Conservation (phyloP, 352 stramenopile genomes). For the Lagenidium giganteum region DNA sequence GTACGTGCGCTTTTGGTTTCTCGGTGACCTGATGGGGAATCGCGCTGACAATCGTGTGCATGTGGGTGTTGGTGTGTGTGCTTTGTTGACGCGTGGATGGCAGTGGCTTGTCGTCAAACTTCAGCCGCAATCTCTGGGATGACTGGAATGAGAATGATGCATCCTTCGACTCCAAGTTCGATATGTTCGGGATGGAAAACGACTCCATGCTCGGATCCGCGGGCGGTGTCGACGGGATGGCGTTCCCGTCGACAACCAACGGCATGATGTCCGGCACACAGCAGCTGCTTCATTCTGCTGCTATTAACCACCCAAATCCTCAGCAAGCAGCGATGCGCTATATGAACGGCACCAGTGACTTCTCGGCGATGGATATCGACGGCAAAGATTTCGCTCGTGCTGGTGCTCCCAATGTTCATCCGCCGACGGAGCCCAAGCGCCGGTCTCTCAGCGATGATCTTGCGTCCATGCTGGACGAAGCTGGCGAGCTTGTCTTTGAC, state of each 20-base stretch:
- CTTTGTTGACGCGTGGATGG: too few species aligned
- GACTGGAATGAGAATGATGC: slow-evolving; percentile 83
- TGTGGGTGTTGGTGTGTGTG: slow-evolving; percentile 1
- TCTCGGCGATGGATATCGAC: slow-evolving; percentile 17
- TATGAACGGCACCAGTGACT: background rate
- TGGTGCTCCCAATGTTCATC: too few species aligned
- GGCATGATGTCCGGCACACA: background rate
- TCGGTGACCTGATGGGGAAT: background rate
- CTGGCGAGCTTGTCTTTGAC: slow-evolving; percentile 28
- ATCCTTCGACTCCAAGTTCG: slow-evolving; percentile 63
- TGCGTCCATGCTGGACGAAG: slow-evolving; percentile 67
- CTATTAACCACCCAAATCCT: too few species aligned
- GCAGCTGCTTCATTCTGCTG: too few species aligned
- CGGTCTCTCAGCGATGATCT: slow-evolving; percentile 73
- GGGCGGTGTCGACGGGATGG: slow-evolving; percentile 11
- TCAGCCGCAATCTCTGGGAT: slow-evolving; percentile 84
- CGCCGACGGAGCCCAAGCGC: slow-evolving; percentile 19
- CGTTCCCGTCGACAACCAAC: background rate
- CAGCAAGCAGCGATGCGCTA: slow-evolving; percentile 4
- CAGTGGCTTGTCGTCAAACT: slow-evolving; percentile 72
- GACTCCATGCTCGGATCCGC: too few species aligned
- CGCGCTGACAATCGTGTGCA: background rate
- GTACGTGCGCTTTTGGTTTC: slow-evolving; percentile 21
- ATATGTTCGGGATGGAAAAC: slow-evolving; percentile 66
- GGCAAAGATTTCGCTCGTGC: slow-evolving; percentile 7